Evolutionary conservation across 1,284 basidiomycete genomes (phyloP).

Genomic region (Ceratobasidium papillatum): DNA sequence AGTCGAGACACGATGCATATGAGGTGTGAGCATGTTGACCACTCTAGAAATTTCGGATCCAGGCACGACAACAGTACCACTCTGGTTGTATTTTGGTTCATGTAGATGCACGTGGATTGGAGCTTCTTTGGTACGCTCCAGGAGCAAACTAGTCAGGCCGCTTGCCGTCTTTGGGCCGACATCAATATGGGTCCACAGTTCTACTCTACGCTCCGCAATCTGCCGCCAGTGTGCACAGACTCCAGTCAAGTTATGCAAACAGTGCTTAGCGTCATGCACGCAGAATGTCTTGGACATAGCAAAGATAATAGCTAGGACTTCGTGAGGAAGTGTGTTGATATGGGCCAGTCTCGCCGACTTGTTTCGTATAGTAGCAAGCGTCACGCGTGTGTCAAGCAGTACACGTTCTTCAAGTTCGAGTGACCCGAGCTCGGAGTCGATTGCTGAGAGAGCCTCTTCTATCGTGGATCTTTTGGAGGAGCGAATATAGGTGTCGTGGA

Average conservation of each 20-base stretch:
- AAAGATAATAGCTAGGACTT: slow-evolving; percentile 7
- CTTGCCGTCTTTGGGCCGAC: neutral
- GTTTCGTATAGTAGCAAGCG: slow-evolving; percentile 2
- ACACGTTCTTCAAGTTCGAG: neutral
- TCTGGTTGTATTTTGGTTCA: slow-evolving; percentile 2
- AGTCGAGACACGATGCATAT: slow-evolving; percentile 1
- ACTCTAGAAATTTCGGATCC: neutral
- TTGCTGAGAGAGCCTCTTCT: neutral
- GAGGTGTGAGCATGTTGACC: neutral
- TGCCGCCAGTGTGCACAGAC: slow-evolving; percentile 15
- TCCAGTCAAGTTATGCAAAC: slow-evolving; percentile 5
- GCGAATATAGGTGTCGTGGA: neutral
- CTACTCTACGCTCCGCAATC: neutral
- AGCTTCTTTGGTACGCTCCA: neutral
- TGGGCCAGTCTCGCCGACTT: neutral
- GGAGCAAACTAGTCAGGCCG: neutral
- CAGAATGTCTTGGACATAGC: slow-evolving; percentile 14
- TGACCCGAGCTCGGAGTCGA: neutral
- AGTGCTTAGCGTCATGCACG: neutral
- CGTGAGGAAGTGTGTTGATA: slow-evolving; percentile 8
- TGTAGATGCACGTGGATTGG: slow-evolving; percentile 8
- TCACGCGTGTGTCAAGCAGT: slow-evolving; percentile 1
- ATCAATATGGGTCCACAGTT: slow-evolving; percentile 14
- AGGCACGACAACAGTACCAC: neutral
- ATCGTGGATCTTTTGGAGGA: neutral